These are phyloP conservation scores for Diplocarpon rosae DNA, from an alignment of 2,329 filamentous ascomycete genomes.

Conservation along the genomic window DNA sequence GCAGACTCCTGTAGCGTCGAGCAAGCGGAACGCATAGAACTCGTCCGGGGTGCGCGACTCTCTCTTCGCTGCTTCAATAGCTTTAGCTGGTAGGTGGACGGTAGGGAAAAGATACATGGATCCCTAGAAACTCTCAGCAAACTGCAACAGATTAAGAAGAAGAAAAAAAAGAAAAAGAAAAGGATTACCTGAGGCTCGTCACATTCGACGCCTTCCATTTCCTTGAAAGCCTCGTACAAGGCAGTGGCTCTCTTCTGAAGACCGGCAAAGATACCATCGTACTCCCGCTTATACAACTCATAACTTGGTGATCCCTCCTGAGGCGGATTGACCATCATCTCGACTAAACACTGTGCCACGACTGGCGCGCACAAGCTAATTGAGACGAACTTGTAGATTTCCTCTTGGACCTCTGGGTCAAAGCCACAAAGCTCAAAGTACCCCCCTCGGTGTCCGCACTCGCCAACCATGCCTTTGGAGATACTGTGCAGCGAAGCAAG, in stretches of 20 bases:
- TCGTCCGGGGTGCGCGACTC: conserved; percentile 74
- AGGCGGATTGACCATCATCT: conserved; percentile 96
- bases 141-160: background rate
- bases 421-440: conserved; percentile 97
- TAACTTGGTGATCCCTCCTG: conserved; percentile 72
- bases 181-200: conserved; percentile 56
- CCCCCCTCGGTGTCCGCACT: conserved; percentile 93
- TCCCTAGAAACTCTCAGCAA: conserved; percentile 42
- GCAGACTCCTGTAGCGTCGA: conserved; percentile 90
- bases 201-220: conserved; percentile 95
- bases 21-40: conserved; percentile 83
- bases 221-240: conserved; percentile 77
- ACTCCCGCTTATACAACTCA: conserved; percentile 75
- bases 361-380: conserved; percentile 96
- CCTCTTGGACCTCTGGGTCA: conserved; percentile 69
- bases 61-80: conserved; percentile 60
- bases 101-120: conserved; percentile 99
- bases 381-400: conserved; percentile 98
- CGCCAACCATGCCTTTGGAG: conserved; percentile 97
- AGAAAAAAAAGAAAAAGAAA: too few species aligned
- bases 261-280: conserved; percentile 68
- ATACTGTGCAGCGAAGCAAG: conserved; percentile 86
- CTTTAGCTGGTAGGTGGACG: conserved; percentile 68
- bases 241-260: conserved; percentile 72
- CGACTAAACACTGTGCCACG: conserved; percentile 89